phyloP scores from a whole-genome alignment of 1,284 basidiomycete genomes.

The Fomitopsis palustris region DNA sequence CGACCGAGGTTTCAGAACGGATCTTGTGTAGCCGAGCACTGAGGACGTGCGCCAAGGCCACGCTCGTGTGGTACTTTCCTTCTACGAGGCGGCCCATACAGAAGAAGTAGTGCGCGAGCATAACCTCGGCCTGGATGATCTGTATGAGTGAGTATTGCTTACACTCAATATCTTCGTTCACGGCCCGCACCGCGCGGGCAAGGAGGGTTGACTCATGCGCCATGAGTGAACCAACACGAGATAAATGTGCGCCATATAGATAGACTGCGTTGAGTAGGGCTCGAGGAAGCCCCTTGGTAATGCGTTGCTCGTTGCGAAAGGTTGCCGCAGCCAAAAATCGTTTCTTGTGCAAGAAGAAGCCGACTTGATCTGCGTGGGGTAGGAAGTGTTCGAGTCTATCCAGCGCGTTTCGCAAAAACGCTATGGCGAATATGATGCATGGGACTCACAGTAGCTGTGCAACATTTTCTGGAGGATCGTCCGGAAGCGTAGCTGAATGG shows the following conservation, averaged over 20 bases:
- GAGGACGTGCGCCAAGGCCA: slow-evolving; percentile 39
- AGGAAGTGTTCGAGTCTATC: slow-evolving; percentile 33
- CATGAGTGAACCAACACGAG: slow-evolving; percentile 15
- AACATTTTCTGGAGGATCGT: neutral
- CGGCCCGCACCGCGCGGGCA: slow-evolving; percentile 19
- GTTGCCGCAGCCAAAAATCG: slow-evolving; percentile 27
- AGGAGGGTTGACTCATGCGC: slow-evolving; percentile 25
- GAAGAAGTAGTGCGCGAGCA: slow-evolving; percentile 44
- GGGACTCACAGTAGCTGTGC: slow-evolving; percentile 2
- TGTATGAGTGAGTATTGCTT: slow-evolving; percentile 36
- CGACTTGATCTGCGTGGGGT: slow-evolving; percentile 23
- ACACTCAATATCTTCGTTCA: slow-evolving; percentile 24
- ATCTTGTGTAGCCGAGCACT: slow-evolving; percentile 35
- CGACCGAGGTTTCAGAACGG: slow-evolving; percentile 13
- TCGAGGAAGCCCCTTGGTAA: slow-evolving; percentile 15
- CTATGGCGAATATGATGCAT: no score
- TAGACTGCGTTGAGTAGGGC: slow-evolving; percentile 22
- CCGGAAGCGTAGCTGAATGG: neutral
- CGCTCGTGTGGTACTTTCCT: slow-evolving; percentile 41
- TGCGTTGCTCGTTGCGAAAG: slow-evolving; percentile 15
- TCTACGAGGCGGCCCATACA: slow-evolving; percentile 36
- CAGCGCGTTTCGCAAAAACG: no score
- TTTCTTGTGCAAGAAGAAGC: slow-evolving; percentile 37
- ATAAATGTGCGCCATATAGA: slow-evolving; percentile 23
- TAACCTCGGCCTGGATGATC: slow-evolving; percentile 42